These are phyloP conservation scores for Citrus trifoliata DNA, from an alignment of 345 rosid genomes.

Conservation along the genomic window DNA sequence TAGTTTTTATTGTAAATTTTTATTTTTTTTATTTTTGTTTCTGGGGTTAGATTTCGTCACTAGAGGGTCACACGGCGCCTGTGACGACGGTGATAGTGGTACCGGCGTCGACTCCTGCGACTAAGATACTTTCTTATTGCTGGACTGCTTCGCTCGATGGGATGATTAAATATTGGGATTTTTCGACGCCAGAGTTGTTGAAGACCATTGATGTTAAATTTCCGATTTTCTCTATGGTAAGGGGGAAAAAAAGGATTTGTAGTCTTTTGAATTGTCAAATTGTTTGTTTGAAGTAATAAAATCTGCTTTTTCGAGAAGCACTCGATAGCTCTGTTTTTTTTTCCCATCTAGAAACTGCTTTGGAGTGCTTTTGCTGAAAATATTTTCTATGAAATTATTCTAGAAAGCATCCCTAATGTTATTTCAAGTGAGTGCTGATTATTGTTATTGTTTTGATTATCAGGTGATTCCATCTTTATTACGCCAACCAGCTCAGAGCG, in stretches of 20 bases:
- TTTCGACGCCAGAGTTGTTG: constrained; percentile 68
- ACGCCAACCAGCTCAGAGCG: constrained; percentile 29
- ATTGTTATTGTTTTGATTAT: constrained; percentile 12
- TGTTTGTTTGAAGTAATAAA: background rate
- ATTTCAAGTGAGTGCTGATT: background rate
- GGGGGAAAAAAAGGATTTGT: background rate
- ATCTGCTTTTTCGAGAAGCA: background rate
- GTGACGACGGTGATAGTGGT: constrained; percentile 76
- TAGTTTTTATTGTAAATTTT: background rate
- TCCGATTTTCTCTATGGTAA: constrained; percentile 80
- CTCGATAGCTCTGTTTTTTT: no score
- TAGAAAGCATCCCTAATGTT: background rate
- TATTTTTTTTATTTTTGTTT: background rate
- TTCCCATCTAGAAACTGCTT: background rate
- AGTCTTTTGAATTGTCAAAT: background rate
- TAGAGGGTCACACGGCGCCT: constrained; percentile 76
- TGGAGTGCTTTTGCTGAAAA: background rate
- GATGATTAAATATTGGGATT: constrained; percentile 87
- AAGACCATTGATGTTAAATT: constrained; percentile 55
- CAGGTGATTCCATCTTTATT: constrained; percentile 86
- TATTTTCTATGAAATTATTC: background rate
- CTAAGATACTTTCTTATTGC: constrained; percentile 58
- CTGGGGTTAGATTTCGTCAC: constrained; percentile 47
- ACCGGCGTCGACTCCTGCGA: constrained; percentile 56
- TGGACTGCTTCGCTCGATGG: constrained; percentile 98